A percentile compares a stretch with the other conserved stretches of the same genome.
phyloP scores from a whole-genome alignment of 345 rosid genomes.

The Pseudoturritis turrita region DNA sequence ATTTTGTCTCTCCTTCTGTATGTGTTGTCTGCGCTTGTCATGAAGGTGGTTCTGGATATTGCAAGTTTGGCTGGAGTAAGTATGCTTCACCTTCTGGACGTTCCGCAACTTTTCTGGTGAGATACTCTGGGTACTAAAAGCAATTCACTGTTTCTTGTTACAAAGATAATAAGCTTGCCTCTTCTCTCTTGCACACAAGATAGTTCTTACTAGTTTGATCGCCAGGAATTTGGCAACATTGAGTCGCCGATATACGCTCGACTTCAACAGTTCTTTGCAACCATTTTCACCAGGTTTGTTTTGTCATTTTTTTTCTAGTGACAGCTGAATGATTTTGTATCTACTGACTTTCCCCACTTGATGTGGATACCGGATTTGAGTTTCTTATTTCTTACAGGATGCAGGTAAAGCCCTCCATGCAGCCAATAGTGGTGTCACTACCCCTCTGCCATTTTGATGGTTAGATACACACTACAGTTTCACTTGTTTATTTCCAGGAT shows the following conservation, averaged over 20 bases:
- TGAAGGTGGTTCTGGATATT: conserved; percentile 91
- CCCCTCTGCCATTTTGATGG: conserved; percentile 94
- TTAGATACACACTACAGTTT: conserved; percentile 39
- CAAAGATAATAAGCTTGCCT: not conserved
- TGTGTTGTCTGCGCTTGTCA: not conserved
- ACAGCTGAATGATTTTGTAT: not conserved
- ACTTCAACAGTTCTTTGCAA: conserved; percentile 65
- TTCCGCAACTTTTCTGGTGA: conserved; percentile 76
- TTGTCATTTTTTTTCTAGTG: not conserved
- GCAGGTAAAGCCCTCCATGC: conserved; percentile 68
- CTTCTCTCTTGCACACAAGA: conserved; percentile 15
- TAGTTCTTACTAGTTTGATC: conserved; percentile 27
- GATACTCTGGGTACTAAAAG: not conserved
- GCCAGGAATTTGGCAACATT: conserved; percentile 88
- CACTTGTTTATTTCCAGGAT: not conserved
- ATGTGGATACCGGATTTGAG: not conserved
- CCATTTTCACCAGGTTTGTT: conserved; percentile 70
- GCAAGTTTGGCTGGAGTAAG: conserved; percentile 93
- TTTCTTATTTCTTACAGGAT: conserved; percentile 48
- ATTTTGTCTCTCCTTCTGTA: not conserved
- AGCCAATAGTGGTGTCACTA: conserved; percentile 74
- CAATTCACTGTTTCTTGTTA: not conserved
- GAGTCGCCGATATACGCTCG: conserved; percentile 82
- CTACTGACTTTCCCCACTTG: not conserved
- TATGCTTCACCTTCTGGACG: conserved; percentile 65